Evolutionary conservation across 805 yeast genomes (phyloP), one percentile per base, ranked within the genome.

Genomic region (Candida awuae): DNA sequence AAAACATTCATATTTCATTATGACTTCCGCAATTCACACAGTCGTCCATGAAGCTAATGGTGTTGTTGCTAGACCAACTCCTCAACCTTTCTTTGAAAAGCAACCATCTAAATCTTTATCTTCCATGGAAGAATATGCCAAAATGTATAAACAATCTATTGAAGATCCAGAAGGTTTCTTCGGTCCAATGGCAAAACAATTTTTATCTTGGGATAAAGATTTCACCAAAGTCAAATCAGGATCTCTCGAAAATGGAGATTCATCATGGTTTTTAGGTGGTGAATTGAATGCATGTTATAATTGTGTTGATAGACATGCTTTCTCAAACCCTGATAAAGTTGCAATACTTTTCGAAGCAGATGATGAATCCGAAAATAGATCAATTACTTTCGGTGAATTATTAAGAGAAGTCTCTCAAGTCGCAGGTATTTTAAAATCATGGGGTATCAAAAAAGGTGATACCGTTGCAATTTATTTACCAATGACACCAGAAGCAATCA

Each of bases 401-500:
- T 72, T 90, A 55, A 75, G 78, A 55, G 80, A 85, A 50, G 96
- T 90, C 32, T 80, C 83, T 49, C 79, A 82, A 56, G 78, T 87
- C 52, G 95, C 97, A 10, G 88, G 83, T 51, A 81, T 85, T 31
- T 73, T 92, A 59, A 67, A 73, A 47, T 71, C 79, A 42, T 78
- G 87, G 75, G 98, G 98, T 41, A 90, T 90, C 51, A 67, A 71
- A 51, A 84, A 85, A 63, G 98, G 98, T 57, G 98, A 90, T 58
- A 84, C 94, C 20, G 97, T 90, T 42, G 97, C 97, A 35, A 84
- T 90, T 43, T 90, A 90, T 65, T 68, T 90, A 59, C 98, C 98
- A 56, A 90, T 92, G 98, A 88, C 88, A 45, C 94, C 97, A 35
- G 95, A 88, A 66, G 96, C 97, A 16, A 69, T 92, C 45, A 77